phyloP scores from a whole-genome alignment of 345 rosid species.

The Camelina hispida region DNA sequence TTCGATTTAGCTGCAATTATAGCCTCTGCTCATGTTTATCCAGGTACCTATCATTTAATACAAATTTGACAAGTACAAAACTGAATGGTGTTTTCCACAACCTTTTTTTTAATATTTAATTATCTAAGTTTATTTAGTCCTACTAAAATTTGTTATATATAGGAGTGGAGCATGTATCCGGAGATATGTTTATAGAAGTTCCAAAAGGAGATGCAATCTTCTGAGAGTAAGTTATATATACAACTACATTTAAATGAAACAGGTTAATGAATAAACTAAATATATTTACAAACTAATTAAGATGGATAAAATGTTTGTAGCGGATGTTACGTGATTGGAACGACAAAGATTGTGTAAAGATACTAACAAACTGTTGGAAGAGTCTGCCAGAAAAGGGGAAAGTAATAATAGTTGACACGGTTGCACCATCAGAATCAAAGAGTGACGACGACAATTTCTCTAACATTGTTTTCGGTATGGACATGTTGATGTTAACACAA shows the following conservation, averaged over 20 bases:
- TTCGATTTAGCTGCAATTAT: too few species aligned
- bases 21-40: too few species aligned
- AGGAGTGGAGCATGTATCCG: conserved; percentile 78
- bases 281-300: background rate
- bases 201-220: conserved; percentile 75
- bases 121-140: background rate
- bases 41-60: background rate
- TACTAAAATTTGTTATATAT: conserved; percentile 24
- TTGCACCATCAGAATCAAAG: conserved; percentile 17
- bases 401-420: conserved; percentile 14
- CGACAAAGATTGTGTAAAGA: conserved; percentile 13
- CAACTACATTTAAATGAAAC: background rate
- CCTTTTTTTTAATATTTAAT: too few species aligned
- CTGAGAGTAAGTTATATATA: conserved; percentile 53
- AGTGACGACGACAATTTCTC: background rate
- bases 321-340: conserved; percentile 23
- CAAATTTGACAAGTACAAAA: background rate
- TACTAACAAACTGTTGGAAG: conserved; percentile 19
- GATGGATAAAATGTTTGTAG: background rate
- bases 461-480: too few species aligned
- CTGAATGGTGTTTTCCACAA: background rate
- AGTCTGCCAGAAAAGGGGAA: conserved; percentile 16
- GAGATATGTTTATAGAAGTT: conserved; percentile 73
- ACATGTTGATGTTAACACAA: conserved; percentile 18
- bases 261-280: background rate